These are phyloP conservation scores for Colletotrichum trifolii DNA, from an alignment of 2,329 filamentous ascomycete genomes.

Conservation along the genomic window DNA sequence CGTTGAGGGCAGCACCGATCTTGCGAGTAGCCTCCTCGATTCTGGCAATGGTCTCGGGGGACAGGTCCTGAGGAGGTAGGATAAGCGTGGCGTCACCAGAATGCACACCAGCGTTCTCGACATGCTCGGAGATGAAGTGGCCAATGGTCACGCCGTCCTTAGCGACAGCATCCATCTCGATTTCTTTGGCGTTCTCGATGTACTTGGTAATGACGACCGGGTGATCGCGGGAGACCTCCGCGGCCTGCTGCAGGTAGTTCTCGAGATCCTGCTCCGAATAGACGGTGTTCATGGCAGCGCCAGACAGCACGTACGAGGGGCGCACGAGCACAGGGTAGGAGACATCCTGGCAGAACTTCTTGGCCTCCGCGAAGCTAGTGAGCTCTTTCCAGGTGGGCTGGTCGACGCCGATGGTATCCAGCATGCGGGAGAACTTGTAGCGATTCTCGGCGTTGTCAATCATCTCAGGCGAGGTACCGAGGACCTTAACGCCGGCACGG, in stretches of 20 bases:
- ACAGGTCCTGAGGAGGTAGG: constrained; percentile 91
- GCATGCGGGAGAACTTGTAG: constrained; percentile 98
- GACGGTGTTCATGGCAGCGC: constrained; percentile 99
- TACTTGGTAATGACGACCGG: constrained; percentile 99
- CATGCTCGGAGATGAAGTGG: constrained; percentile 98
- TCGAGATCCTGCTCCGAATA: constrained; percentile 95
- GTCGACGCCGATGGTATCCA: constrained; percentile 93
- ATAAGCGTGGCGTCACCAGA: constrained; percentile 98
- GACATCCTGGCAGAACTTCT: constrained; percentile 86
- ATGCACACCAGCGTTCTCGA: constrained; percentile 98
- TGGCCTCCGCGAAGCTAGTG: constrained; percentile 92
- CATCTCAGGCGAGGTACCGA: constrained; percentile 98
- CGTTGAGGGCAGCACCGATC: constrained; percentile 92
- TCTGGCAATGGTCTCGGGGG: constrained; percentile 85
- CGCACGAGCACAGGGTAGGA: constrained; percentile 94
- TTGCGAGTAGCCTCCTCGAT: constrained; percentile 96
- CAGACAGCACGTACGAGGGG: constrained; percentile 95
- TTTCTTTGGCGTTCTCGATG: constrained; percentile 99
- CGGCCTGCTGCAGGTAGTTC: constrained; percentile 88
- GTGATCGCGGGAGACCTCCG: constrained; percentile 92
- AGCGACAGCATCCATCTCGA: constrained; percentile 99
- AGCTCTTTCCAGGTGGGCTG: constrained; percentile 98
- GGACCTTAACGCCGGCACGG: constrained; percentile 88
- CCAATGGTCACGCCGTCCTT: constrained; percentile 89
- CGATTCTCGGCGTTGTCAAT: constrained; percentile 97